Evolutionary conservation across 306 rosid species (phyloP).

Genomic region (Styphnolobium japonicum): DNA sequence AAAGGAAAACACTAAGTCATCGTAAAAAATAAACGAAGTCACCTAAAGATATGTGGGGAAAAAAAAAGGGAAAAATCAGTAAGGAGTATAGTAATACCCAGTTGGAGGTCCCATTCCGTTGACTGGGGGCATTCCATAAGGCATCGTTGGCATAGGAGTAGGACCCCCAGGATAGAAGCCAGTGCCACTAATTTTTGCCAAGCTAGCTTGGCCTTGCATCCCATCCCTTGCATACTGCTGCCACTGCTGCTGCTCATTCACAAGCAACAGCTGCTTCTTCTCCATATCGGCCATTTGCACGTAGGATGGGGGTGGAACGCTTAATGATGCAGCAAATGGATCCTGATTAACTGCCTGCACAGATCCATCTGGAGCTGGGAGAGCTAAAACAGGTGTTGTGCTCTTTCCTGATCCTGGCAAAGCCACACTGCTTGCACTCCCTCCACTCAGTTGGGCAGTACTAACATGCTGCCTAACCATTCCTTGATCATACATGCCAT

Average conservation of each 20-base stretch:
- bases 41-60: slow-evolving; percentile 41
- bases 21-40: slow-evolving; percentile 41
- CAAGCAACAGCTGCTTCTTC: slow-evolving; percentile 79
- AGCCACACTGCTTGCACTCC: slow-evolving; percentile 98
- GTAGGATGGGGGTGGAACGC: slow-evolving; percentile 86
- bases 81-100: slow-evolving; percentile 77
- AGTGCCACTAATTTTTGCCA: slow-evolving; percentile 58
- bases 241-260: slow-evolving; percentile 88
- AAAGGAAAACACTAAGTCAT: slow-evolving; percentile 43
- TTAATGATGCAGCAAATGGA: slow-evolving; percentile 82
- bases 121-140: slow-evolving; percentile 88
- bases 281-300: slow-evolving; percentile 99
- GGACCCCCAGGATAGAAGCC: slow-evolving; percentile 64
- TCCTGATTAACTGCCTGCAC: slow-evolving; percentile 87
- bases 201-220: slow-evolving; percentile 92
- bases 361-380: slow-evolving; percentile 96
- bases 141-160: slow-evolving; percentile 48
- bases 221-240: slow-evolving; percentile 85
- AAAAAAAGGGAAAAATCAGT: slow-evolving; percentile 40
- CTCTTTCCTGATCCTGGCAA: slow-evolving; percentile 74
- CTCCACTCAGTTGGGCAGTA: slow-evolving; percentile 78
- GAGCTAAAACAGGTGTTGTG: slow-evolving; percentile 81
- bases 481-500: slow-evolving; percentile 97
- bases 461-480: slow-evolving; percentile 88
- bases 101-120: slow-evolving; percentile 75